Base-by-base conservation (phyloP, 2,329 filamentous ascomycete genomes). In the Exophiala calicioides region DNA sequence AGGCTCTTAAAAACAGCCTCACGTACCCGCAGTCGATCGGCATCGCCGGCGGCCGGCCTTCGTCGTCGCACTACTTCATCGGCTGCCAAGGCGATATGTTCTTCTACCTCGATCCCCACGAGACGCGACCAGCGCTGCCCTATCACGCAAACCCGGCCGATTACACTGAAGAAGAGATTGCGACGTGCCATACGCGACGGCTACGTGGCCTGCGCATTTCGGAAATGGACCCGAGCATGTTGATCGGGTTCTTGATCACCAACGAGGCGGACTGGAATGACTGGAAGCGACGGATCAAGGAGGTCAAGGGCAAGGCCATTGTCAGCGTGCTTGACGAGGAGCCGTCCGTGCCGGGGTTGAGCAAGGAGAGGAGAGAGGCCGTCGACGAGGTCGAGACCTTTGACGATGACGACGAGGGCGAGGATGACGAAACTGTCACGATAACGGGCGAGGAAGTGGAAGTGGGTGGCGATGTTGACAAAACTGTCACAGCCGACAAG, bases 201-300 rank as follows among this genome's bases (percentile, higher is more conserved):
- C 71, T 98, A 13, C 82, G 91, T 27, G 80, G 86, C 45, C 76
- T 98, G 21, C 85, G 93, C 58, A 78, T 98, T 37, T 82, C 83
- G 49, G 90, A 97, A 62, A 93, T 98, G 88, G 93, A 98, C 61
- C 93, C 93, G 0, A 96, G 90, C 62, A 98, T 98, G 93, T 72
- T 98, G 31, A 88, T 98, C 56, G 91, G 89, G 3, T 97, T 97
- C 61, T 71, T 98, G 26, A 90, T 98, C 52, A 80, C 78, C 30
- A 81, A 87, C 47, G 84, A 91, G 58, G 78, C 84, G 32, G 93
- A 98, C 57, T 97, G 91, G 85, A 71, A 78, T 29, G 78, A 81
- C 42, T 97, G 90, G 90, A 85, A 88, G 61, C 74, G 79, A 48
- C 79, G 81, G n/a, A 77, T 95, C 2, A 81, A 81, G 57, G 80